These are phyloP conservation scores for Gigaspora rosea DNA, from an alignment of 192 early-diverging fungal genomes.

Conservation along the genomic window DNA sequence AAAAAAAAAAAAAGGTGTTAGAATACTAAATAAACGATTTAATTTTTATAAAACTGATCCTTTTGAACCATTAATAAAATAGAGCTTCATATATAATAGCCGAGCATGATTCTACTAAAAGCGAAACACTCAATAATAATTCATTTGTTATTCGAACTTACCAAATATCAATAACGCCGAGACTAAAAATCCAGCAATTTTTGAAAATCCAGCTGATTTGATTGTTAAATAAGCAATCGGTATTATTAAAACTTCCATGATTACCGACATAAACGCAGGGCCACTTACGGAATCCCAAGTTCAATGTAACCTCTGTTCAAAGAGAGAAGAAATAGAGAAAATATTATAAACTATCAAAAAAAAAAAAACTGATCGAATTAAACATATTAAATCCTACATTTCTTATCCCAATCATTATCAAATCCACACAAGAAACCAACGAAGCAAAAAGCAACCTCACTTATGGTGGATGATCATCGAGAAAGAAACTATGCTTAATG, in stretches of 20 bases:
- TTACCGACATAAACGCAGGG: slow-evolving; percentile 75
- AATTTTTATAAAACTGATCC: no score
- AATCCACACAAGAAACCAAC: slow-evolving; percentile 81
- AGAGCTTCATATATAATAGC: no score
- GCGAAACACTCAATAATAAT: no score
- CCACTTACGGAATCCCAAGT: slow-evolving; percentile 85
- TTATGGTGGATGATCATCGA: slow-evolving; percentile 95
- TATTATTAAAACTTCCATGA: slow-evolving; percentile 77
- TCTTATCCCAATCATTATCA: slow-evolving; percentile 88
- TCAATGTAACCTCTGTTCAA: slow-evolving; percentile 76
- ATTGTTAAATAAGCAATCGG: slow-evolving; percentile 85
- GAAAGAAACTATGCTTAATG: slow-evolving; percentile 81
- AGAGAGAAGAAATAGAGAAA: background rate
- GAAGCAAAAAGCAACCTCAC: slow-evolving; percentile 88
- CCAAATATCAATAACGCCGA: slow-evolving; percentile 83
- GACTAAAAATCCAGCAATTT: no score
- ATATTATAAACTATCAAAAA: no score
- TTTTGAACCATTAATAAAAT: no score
- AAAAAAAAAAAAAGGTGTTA: background rate
- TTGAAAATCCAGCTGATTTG: slow-evolving; percentile 78
- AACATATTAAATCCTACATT: slow-evolving; percentile 55
- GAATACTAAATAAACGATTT: no score
- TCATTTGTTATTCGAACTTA: slow-evolving; percentile 27
- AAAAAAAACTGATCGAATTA: background rate
- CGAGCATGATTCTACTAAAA: background rate